Base-by-base conservation (phyloP, 176 grass and related monocot species). In the Tuctoria greenei region DNA sequence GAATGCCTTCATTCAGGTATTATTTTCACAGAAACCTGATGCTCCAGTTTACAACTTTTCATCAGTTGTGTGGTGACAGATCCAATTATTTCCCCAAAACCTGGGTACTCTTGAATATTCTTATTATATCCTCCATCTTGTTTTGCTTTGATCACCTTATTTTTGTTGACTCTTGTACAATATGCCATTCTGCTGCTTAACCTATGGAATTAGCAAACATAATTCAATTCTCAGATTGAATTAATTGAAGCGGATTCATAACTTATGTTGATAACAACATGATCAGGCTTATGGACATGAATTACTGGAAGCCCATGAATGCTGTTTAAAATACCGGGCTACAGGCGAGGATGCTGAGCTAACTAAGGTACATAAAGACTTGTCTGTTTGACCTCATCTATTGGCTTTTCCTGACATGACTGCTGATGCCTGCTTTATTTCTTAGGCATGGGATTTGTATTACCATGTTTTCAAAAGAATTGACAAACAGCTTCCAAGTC, bases 381-480 rank as follows among this genome's bases (percentile, higher is more conserved):
- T 79, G 14, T 63, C 6, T 69, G 65, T 75, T 59, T 49, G 10
- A 55, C 62, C 5, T 74, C 69, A 8, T 63, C 10, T 69, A 75
- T 68, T 68, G n/a, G 39, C 34, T 64, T 35, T 68, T 69, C 26
- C 69, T 83, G 69, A 46, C 9, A 57, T 63, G n/a, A 44, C 63
- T 83, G 75, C 79, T 17, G 38, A 39, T 72, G 43, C 56, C 67
- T 72, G 69, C 27, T 79, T 5, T 73, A 40, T 79, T 81, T 51
- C 69, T 71, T 88, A 98, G 91, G 95, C 91, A 45, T 98, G 95
- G 95, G 95, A 98, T 84, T 82, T 98, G 73, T 98, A 98, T 84
- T 98, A 98, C 79, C 95, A 98, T 90, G 95, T 98, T 77, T 98
- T 98, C 62, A 90, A 89, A 92, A 94, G 95, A 89, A 98, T 98